Evolutionary conservation across 148 eudicot genomes (phyloP).

Genomic region (Vaccinium corymbosum): DNA sequence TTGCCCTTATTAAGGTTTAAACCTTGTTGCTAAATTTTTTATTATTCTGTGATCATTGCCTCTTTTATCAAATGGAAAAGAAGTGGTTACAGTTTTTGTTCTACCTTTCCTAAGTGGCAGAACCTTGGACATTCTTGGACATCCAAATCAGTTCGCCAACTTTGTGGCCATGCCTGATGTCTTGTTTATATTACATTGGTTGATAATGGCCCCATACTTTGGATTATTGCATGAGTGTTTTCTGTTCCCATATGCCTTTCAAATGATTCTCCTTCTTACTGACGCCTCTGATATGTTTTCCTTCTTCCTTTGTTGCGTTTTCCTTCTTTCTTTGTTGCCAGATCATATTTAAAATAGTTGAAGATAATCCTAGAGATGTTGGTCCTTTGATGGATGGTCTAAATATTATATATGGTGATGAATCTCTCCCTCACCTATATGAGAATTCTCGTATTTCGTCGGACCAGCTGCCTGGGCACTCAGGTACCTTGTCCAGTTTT

Average conservation of each 20-base stretch:
- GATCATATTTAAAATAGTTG: constrained; percentile 93
- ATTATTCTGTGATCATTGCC: background rate
- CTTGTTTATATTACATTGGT: background rate
- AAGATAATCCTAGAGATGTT: constrained; percentile 88
- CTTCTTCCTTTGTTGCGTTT: constrained; percentile 19
- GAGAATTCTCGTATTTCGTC: constrained; percentile 87
- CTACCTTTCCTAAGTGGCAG: background rate
- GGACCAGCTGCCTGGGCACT: constrained; percentile 77
- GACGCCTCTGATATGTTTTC: background rate
- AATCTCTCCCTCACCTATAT: constrained; percentile 84
- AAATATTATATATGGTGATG: constrained; percentile 75
- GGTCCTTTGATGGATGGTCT: constrained; percentile 83
- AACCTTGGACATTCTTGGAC: constrained; percentile 14
- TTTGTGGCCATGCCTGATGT: background rate
- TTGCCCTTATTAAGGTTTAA: background rate
- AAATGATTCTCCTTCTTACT: background rate
- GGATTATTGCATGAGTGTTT: background rate
- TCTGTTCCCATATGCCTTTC: background rate
- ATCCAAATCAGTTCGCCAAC: background rate
- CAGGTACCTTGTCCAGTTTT: constrained; percentile 41
- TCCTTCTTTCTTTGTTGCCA: constrained; percentile 31
- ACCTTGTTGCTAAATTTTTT: background rate
- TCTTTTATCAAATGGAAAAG: background rate
- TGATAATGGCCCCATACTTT: background rate
- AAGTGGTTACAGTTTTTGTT: background rate